phyloP scores from a whole-genome alignment of 2,329 filamentous ascomycete species.

The Ophiostoma quercus region DNA sequence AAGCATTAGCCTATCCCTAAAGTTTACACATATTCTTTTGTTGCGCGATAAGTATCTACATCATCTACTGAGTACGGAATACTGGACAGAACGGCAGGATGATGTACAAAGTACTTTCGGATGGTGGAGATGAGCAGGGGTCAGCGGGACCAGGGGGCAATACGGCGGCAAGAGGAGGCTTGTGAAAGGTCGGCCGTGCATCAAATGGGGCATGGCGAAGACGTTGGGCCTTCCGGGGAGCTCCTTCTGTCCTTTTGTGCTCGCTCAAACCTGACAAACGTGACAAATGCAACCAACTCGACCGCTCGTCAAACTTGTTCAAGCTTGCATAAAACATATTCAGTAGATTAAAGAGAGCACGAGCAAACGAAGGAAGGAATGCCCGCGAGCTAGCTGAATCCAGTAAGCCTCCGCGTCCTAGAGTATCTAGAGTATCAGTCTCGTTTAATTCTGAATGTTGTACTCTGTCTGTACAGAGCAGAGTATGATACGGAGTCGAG shows the following conservation, averaged over 20 bases:
- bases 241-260: background rate
- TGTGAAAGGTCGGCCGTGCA: conserved; percentile 38
- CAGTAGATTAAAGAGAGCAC: background rate
- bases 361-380: background rate
- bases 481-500: background rate
- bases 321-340: conserved; percentile 1
- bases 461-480: background rate
- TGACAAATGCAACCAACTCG: too few relatives aligned
- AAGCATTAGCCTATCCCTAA: background rate
- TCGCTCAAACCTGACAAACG: background rate
- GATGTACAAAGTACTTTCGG: background rate
- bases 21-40: background rate
- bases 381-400: background rate
- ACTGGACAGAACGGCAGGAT: background rate
- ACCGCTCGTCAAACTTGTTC: too few relatives aligned
- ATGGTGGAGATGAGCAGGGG: conserved; percentile 13
- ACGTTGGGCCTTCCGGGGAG: background rate
- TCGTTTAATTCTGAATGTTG: background rate
- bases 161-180: conserved; percentile 41
- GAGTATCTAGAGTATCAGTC: background rate
- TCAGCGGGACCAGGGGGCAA: conserved; percentile 23
- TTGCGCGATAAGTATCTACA: background rate
- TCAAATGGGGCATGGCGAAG: conserved; percentile 17
- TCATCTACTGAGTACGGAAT: background rate
- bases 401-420: conserved; percentile 6